Evolutionary conservation across 345 rosid species (phyloP).

Genomic region (Bretschneidera sinensis): DNA sequence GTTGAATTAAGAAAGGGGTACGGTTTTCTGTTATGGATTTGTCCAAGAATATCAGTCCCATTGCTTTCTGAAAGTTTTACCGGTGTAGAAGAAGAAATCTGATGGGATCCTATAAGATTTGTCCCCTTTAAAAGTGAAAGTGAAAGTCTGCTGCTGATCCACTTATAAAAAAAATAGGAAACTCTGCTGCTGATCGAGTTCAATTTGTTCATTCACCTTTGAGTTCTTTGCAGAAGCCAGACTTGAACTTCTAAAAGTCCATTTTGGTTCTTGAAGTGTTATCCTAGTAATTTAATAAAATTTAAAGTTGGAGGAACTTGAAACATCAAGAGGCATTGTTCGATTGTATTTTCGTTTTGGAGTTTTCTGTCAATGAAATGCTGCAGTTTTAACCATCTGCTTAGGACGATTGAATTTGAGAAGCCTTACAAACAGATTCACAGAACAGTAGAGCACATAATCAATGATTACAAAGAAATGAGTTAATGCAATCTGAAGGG

Average conservation of each 20-base stretch:
- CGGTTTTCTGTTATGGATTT: not conserved
- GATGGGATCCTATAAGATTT: not conserved
- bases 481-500: too few species aligned
- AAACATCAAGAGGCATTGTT: not conserved
- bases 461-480: too few species aligned
- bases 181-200: not conserved
- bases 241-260: not conserved
- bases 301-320: not conserved
- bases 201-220: not conserved
- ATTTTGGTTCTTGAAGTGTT: not conserved
- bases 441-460: too few species aligned
- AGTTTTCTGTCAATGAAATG: not conserved
- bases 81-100: not conserved
- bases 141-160: too few species aligned
- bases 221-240: not conserved
- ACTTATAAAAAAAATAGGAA: too few species aligned
- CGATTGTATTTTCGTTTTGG: not conserved
- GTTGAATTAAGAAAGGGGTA: too few species aligned
- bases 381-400: not conserved
- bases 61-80: not conserved
- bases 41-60: not conserved
- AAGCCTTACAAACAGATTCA: not conserved
- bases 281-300: not conserved
- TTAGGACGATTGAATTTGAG: not conserved
- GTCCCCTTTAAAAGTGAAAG: not conserved